phyloP scores from a whole-genome alignment of 352 stramenopile species.

The Globisporangium paddicum region DNA sequence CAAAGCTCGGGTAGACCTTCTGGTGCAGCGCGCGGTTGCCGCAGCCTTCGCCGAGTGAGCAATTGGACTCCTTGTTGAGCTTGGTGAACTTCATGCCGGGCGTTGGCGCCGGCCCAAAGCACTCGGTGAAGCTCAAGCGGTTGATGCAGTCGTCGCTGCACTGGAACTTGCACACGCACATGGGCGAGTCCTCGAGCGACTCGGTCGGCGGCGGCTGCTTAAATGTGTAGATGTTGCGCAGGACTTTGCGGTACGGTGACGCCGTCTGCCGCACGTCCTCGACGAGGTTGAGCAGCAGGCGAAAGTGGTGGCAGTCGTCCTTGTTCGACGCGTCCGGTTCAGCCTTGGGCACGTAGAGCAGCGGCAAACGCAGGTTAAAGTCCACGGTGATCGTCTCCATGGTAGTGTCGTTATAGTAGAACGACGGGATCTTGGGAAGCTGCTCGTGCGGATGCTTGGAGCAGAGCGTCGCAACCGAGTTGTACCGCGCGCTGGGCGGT shows the following conservation, averaged over 20 bases:
- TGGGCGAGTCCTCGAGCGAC: slow-evolving; percentile 69
- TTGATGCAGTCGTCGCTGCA: slow-evolving; percentile 95
- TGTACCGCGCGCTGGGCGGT: slow-evolving; percentile 87
- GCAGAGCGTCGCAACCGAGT: slow-evolving; percentile 90
- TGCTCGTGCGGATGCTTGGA: slow-evolving; percentile 78
- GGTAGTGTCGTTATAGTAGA: slow-evolving; percentile 56
- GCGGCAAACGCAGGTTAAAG: slow-evolving; percentile 65
- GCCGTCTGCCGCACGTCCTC: slow-evolving; percentile 73
- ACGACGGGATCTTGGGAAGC: slow-evolving; percentile 73
- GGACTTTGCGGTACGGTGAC: slow-evolving; percentile 70
- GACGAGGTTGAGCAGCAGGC: slow-evolving; percentile 55
- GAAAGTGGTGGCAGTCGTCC: slow-evolving; percentile 77
- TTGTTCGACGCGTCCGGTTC: slow-evolving; percentile 44
- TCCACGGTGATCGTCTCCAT: slow-evolving; percentile 75
- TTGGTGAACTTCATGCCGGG: slow-evolving; percentile 66
- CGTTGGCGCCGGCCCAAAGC: slow-evolving; percentile 68
- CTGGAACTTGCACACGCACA: slow-evolving; percentile 67
- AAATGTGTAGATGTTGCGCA: slow-evolving; percentile 83
- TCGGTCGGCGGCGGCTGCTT: slow-evolving; percentile 49
- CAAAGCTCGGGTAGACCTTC: slow-evolving; percentile 64
- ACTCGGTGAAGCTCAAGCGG: slow-evolving; percentile 90
- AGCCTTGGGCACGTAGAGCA: slow-evolving; percentile 73
- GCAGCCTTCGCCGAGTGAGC: slow-evolving; percentile 84
- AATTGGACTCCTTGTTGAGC: slow-evolving; percentile 86
- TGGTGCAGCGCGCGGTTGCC: slow-evolving; percentile 90